Evolutionary conservation across 768 basidiomycete genomes (phyloP).

Genomic region (Pulveroboletus sp.): DNA sequence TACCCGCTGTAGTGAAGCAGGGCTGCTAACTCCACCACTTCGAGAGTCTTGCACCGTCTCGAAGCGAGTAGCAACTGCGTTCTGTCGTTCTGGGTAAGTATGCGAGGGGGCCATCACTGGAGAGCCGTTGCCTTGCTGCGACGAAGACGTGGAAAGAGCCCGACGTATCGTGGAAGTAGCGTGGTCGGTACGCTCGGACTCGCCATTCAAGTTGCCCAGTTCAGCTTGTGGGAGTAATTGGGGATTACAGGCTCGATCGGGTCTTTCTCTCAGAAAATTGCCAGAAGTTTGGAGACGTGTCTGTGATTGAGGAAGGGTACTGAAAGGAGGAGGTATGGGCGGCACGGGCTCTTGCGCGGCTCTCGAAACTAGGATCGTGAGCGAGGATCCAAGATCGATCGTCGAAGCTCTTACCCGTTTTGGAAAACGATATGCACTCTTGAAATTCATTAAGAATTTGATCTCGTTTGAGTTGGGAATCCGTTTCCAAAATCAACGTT

Average conservation of each 20-base stretch:
- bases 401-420: slow-evolving; percentile 48
- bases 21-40: slow-evolving; percentile 1
- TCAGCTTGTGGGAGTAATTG: slow-evolving; percentile 5
- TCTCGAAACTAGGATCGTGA: slow-evolving; percentile 43
- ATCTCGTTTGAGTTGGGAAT: slow-evolving; percentile 57
- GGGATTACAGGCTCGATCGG: slow-evolving; percentile 23
- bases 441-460: slow-evolving; percentile 63
- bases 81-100: slow-evolving; percentile 3
- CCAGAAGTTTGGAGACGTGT: slow-evolving; percentile 1
- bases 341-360: slow-evolving; percentile 63
- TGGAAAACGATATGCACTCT: slow-evolving; percentile 83
- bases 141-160: background rate
- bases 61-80: background rate
- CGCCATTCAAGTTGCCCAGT: background rate
- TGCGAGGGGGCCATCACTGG: slow-evolving; percentile 4
- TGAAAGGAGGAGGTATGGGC: slow-evolving; percentile 53
- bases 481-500: slow-evolving; percentile 60
- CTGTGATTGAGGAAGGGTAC: slow-evolving; percentile 29
- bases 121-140: slow-evolving; percentile 1
- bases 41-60: slow-evolving; percentile 6
- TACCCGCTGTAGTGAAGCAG: slow-evolving; percentile 12
- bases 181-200: too few relatives aligned
- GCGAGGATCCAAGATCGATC: slow-evolving; percentile 3
- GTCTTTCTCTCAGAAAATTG: slow-evolving; percentile 12
- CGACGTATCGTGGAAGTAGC: background rate